Percentiles rank a stretch among this genome's conserved stretches.
phyloP scores from a whole-genome alignment of 169 alveolate species.

The Eimeria nieschulzi region DNA sequence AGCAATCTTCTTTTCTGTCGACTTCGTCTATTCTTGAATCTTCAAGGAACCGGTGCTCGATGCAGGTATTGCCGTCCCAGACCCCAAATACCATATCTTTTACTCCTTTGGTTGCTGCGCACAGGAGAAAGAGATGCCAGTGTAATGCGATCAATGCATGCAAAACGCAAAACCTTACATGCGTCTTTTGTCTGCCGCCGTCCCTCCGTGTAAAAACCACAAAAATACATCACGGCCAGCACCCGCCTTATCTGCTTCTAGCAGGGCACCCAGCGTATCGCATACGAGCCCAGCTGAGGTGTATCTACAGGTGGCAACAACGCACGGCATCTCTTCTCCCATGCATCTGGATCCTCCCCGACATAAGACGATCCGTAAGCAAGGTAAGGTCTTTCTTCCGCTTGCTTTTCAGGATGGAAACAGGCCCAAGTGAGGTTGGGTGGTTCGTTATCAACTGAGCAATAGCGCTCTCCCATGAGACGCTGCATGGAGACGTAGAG shows the following conservation, averaged over 20 bases:
- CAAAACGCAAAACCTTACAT: too few species aligned
- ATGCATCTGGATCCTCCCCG: conserved; percentile 28
- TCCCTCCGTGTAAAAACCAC: too few species aligned
- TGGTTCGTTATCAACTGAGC: conserved; percentile 7
- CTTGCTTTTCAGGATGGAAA: conserved; percentile 24
- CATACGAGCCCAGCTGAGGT: too few species aligned
- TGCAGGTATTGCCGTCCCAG: conserved; percentile 22
- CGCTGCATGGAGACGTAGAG: conserved; percentile 28
- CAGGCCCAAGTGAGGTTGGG: conserved; percentile 46
- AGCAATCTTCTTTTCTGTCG: conserved; percentile 28
- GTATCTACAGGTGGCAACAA: too few species aligned
- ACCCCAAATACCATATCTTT: conserved; percentile 30
- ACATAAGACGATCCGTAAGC: conserved; percentile 68
- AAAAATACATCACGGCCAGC: too few species aligned
- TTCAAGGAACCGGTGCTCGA: neutral
- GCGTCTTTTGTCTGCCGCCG: too few species aligned
- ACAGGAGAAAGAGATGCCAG: neutral
- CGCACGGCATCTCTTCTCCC: conserved; percentile 66
- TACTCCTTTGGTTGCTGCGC: conserved; percentile 56
- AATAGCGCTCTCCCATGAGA: conserved; percentile 51
- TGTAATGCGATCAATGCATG: too few species aligned
- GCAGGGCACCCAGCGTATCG: too few species aligned
- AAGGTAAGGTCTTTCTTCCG: neutral
- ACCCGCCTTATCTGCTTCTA: too few species aligned
- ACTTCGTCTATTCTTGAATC: conserved; percentile 11